Percentiles rank a stretch among this genome's conserved stretches.
Evolutionary conservation across 305 asterid species (phyloP).

Genomic region (Striga hermonthica): DNA sequence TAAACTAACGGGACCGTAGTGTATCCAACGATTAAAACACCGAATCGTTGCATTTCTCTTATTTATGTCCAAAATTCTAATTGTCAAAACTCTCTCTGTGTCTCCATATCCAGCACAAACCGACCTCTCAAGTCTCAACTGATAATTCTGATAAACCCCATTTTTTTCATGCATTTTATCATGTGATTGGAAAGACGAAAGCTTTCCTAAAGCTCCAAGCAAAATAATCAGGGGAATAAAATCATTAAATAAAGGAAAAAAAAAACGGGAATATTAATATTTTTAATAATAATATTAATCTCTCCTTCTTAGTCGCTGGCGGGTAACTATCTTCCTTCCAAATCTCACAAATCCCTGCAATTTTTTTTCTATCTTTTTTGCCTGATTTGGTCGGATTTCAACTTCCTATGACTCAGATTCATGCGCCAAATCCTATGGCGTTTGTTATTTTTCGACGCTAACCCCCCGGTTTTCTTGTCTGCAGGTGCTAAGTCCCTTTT

Average conservation of each 20-base stretch:
- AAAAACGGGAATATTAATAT: not conserved
- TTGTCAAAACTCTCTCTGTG: conserved; percentile 20
- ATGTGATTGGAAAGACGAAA: too few species aligned
- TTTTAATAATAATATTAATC: not conserved
- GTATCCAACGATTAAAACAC: too few species aligned
- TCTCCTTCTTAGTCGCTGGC: conserved; percentile 48
- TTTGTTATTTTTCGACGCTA: conserved; percentile 25
- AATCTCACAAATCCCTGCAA: conserved; percentile 40
- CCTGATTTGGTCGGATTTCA: conserved; percentile 72
- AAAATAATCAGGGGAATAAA: not conserved
- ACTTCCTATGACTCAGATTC: conserved; percentile 39
- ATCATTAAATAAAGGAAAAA: not conserved
- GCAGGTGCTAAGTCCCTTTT: conserved; percentile 51
- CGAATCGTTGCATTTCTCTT: too few species aligned
- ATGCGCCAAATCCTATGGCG: conserved; percentile 16
- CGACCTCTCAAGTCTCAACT: conserved; percentile 25
- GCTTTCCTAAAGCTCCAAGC: too few species aligned
- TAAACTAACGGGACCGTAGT: not conserved
- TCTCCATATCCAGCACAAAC: conserved; percentile 21
- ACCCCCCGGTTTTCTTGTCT: not conserved
- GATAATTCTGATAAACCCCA: not conserved
- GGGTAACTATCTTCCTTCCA: conserved; percentile 51
- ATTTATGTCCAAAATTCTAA: conserved; percentile 18
- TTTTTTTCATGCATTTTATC: too few species aligned
- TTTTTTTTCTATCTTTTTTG: conserved; percentile 27